phyloP scores from a whole-genome alignment of 495 filamentous ascomycete genomes.

The Neurospora tetraspora region DNA sequence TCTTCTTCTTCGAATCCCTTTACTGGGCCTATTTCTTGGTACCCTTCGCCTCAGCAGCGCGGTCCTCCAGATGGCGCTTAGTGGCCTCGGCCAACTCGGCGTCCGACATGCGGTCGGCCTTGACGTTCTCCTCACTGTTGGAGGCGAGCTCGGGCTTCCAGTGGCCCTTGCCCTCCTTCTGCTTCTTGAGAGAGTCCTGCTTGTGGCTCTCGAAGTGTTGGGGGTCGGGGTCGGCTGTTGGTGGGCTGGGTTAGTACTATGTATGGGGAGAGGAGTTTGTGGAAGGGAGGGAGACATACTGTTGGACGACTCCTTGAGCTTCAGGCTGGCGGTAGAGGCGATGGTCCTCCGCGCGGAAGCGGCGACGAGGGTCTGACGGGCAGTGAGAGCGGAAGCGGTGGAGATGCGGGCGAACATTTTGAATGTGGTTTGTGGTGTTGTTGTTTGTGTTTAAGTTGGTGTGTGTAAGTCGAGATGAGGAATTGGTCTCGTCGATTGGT shows the following conservation, averaged over 20 bases:
- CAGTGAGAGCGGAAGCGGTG: not conserved
- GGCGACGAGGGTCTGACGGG: conserved; percentile 1
- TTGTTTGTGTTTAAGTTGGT: not conserved
- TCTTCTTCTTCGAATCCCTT: conserved; percentile 4
- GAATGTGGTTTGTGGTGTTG: not conserved
- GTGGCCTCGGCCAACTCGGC: conserved; percentile 19
- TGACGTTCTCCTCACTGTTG: conserved; percentile 70
- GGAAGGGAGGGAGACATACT: not conserved
- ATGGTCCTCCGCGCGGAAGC: conserved; percentile 1
- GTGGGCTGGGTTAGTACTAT: not conserved
- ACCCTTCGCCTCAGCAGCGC: not conserved
- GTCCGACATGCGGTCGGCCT: conserved; percentile 30
- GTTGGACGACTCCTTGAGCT: conserved; percentile 2
- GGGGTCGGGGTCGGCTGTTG: conserved; percentile 17
- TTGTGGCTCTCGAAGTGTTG: conserved; percentile 59
- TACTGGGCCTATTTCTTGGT: conserved; percentile 42
- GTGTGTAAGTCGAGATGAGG: not conserved
- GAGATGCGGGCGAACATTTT: conserved; percentile 6
- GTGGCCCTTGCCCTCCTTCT: conserved; percentile 63
- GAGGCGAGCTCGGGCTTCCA: conserved; percentile 76
- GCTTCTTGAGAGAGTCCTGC: conserved; percentile 55
- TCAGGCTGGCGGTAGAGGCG: not conserved
- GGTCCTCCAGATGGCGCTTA: conserved; percentile 36
- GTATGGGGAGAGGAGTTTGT: not conserved
- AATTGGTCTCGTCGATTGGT: not conserved